Percentiles rank a stretch among this genome's conserved stretches.
These are phyloP conservation scores for Chrysosporium keratinophilum DNA, from an alignment of 2,329 filamentous ascomycete genomes.

Conservation along the genomic window DNA sequence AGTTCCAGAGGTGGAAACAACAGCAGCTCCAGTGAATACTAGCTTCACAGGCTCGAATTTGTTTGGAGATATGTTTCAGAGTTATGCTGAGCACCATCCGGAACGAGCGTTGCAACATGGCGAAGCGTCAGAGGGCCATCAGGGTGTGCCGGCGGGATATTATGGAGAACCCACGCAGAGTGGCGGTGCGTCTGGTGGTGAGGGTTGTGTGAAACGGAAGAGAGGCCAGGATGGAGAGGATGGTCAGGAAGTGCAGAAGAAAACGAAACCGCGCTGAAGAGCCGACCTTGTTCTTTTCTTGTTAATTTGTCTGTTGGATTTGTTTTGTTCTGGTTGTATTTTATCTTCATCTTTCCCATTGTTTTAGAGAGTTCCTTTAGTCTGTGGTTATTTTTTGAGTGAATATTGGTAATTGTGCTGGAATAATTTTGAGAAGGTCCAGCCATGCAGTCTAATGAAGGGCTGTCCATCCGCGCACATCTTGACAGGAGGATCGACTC, in stretches of 20 bases:
- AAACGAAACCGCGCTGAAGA: neutral
- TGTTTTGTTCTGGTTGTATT: no score
- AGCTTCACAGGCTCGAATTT: neutral
- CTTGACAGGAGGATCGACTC: conserved; percentile 2
- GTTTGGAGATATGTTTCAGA: neutral
- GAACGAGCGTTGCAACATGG: neutral
- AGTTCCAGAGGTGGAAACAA: neutral
- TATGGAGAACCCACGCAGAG: no score
- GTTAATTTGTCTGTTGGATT: no score
- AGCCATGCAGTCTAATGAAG: conserved; percentile 1
- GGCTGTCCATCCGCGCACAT: conserved; percentile 7
- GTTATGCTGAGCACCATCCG: neutral
- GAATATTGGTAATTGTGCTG: no score
- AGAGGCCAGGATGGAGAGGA: neutral
- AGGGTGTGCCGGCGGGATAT: no score
- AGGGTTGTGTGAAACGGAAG: neutral
- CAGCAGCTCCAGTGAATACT: neutral
- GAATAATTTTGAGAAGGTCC: neutral
- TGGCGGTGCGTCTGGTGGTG: no score
- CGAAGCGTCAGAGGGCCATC: neutral
- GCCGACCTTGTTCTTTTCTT: no score
- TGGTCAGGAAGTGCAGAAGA: neutral
- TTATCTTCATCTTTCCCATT: no score
- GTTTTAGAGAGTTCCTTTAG: neutral
- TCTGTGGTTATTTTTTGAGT: no score